Conservation (phyloP, 768 basidiomycete species). For the Tubosaeta brunneosetosa region DNA sequence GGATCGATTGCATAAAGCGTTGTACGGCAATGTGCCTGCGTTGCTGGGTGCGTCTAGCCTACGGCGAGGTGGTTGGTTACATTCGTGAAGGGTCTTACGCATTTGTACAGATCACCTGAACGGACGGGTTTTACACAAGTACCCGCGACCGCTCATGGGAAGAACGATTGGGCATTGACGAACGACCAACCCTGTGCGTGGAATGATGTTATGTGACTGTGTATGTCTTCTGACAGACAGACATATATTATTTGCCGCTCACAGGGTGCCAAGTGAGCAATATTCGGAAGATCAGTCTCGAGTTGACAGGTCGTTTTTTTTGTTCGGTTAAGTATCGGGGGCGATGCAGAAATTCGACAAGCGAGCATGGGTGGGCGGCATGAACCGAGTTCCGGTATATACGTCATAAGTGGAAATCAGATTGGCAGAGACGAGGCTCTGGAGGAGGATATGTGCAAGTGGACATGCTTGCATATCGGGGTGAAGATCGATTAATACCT, state of each 20-base stretch:
- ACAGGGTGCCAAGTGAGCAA: background rate
- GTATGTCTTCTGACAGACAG: background rate
- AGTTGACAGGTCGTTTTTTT: background rate
- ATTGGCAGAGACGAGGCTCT: background rate
- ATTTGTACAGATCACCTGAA: background rate
- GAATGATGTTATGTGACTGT: background rate
- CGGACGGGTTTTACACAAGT: slow-evolving; percentile 2
- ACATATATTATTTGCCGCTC: background rate
- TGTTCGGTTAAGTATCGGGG: background rate
- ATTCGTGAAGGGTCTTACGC: background rate
- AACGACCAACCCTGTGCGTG: slow-evolving; percentile 14
- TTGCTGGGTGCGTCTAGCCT: background rate
- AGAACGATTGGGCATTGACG: background rate
- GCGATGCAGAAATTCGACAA: background rate
- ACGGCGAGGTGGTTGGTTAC: background rate
- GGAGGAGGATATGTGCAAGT: background rate
- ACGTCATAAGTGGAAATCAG: too few species aligned
- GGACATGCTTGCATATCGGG: too few species aligned
- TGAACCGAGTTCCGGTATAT: background rate
- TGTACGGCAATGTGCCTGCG: slow-evolving; percentile 11
- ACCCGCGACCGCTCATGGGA: background rate
- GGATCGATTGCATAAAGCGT: slow-evolving; percentile 36
- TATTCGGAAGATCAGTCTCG: background rate
- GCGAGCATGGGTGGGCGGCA: background rate
- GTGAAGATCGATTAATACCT: background rate